These are phyloP conservation scores for Alloascoidea hylecoeti DNA, from an alignment of 805 yeast genomes.

Conservation along the genomic window DNA sequence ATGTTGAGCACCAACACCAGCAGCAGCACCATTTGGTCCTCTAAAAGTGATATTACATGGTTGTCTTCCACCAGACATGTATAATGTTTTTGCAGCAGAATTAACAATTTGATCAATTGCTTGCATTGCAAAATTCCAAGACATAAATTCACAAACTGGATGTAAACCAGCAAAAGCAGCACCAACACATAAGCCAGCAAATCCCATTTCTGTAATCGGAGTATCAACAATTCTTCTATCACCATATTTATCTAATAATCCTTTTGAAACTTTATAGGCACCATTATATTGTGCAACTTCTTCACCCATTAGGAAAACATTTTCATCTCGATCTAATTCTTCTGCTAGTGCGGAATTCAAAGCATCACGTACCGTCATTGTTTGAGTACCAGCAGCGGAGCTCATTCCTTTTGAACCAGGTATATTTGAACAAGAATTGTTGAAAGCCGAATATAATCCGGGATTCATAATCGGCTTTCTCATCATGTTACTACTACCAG, in stretches of 20 bases:
- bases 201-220: conserved; percentile 99
- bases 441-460: no score
- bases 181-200: conserved; percentile 90
- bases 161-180: conserved; percentile 93
- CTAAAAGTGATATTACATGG: conserved; percentile 95
- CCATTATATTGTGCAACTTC: conserved; percentile 99
- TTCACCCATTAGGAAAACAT: conserved; percentile 94
- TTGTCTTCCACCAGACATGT: conserved; percentile 99
- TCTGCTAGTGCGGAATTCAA: conserved; percentile 90
- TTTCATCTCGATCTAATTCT: conserved; percentile 92
- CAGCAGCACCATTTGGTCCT: conserved; percentile 99
- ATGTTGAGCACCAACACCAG: conserved; percentile 99
- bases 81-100: conserved; percentile 97
- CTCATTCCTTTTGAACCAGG: not conserved
- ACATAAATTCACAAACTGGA: conserved; percentile 98
- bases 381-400: conserved; percentile 33
- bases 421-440: not conserved
- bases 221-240: conserved; percentile 89
- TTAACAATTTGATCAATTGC: conserved; percentile 96
- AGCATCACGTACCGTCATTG: conserved; percentile 94
- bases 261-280: conserved; percentile 95
- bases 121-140: conserved; percentile 99
- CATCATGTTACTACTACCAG: no score
- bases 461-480: no score
- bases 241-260: conserved; percentile 89